Percentiles rank a stretch among this genome's conserved stretches.
Conservation (phyloP, 225 moss, liverwort and hornwort species). For the Sphagnum tenellum region DNA sequence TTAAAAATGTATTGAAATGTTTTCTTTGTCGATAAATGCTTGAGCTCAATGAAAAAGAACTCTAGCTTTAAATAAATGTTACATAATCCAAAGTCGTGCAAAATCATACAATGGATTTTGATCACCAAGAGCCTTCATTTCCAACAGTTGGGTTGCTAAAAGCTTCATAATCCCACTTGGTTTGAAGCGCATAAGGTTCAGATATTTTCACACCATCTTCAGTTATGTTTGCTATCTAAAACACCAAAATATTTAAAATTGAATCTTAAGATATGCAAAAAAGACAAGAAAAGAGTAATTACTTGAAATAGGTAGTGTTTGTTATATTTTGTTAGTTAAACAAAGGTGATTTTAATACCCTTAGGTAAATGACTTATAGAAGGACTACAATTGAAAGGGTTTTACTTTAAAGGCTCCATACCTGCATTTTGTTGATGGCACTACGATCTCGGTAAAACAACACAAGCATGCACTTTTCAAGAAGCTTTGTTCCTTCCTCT, state of each 20-base stretch:
- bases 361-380: too few species aligned
- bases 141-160: slow-evolving; percentile 72
- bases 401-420: neutral
- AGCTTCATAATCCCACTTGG: slow-evolving; percentile 53
- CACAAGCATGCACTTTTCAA: slow-evolving; percentile 76
- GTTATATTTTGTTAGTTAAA: neutral
- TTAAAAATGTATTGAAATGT: too few species aligned
- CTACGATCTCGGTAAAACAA: slow-evolving; percentile 81
- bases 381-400: too few species aligned
- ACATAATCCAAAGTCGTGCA: too few species aligned
- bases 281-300: neutral
- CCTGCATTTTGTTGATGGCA: slow-evolving; percentile 93
- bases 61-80: too few species aligned
- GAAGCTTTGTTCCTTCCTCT: slow-evolving; percentile 67
- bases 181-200: slow-evolving; percentile 66
- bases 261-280: neutral
- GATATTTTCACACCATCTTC: slow-evolving; percentile 59
- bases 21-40: too few species aligned
- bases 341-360: neutral
- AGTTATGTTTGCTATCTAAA: slow-evolving; percentile 71
- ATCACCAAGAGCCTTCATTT: slow-evolving; percentile 70
- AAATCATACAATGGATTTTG: too few species aligned
- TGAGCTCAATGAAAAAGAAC: too few species aligned
- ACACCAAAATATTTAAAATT: neutral
- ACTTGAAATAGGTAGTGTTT: neutral